A percentile compares a stretch with the other conserved stretches of the same genome.
Conservation (phyloP, 2,329 filamentous ascomycete genomes). For the Fusarium sp. region DNA sequence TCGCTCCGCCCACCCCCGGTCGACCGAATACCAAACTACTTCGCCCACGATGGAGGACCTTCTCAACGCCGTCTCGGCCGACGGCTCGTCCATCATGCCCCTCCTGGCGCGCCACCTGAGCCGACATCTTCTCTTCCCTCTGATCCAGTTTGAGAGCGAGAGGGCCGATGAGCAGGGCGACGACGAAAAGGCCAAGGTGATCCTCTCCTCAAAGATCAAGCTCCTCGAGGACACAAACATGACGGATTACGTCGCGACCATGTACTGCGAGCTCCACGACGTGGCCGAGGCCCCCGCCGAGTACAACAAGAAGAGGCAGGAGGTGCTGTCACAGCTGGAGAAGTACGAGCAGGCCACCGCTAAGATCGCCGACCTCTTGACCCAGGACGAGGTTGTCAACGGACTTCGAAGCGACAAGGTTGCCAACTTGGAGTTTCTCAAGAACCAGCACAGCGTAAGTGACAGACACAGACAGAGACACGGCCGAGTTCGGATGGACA, state of each 20-base stretch:
- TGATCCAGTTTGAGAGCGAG: constrained; percentile 90
- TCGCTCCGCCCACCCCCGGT: constrained; percentile 13
- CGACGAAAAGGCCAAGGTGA: constrained; percentile 69
- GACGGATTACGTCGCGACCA: constrained; percentile 94
- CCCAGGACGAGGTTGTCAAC: constrained; percentile 88
- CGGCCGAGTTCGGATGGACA: constrained; percentile 16
- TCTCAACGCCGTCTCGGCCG: constrained; percentile 66
- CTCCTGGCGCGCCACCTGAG: constrained; percentile 93
- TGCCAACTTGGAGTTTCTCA: constrained; percentile 97
- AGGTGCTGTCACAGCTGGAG: constrained; percentile 85
- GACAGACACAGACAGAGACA: neutral
- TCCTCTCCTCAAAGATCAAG: constrained; percentile 89
- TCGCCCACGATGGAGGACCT: constrained; percentile 53
- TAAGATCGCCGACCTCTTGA: constrained; percentile 88
- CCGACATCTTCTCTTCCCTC: constrained; percentile 94
- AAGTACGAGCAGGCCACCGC: constrained; percentile 87
- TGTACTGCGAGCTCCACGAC: constrained; percentile 90
- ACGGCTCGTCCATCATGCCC: constrained; percentile 83
- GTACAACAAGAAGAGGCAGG: constrained; percentile 88
- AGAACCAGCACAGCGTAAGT: constrained; percentile 91
- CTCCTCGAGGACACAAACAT: constrained; percentile 98
- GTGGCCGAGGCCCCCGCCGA: constrained; percentile 82
- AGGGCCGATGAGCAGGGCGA: constrained; percentile 81
- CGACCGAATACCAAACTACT: constrained; percentile 24
- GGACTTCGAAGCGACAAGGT: constrained; percentile 96